A percentile compares a stretch with the other conserved stretches of the same genome.
Evolutionary conservation across 1,284 basidiomycete genomes (phyloP).

Genomic region (Inonotus hispidus): DNA sequence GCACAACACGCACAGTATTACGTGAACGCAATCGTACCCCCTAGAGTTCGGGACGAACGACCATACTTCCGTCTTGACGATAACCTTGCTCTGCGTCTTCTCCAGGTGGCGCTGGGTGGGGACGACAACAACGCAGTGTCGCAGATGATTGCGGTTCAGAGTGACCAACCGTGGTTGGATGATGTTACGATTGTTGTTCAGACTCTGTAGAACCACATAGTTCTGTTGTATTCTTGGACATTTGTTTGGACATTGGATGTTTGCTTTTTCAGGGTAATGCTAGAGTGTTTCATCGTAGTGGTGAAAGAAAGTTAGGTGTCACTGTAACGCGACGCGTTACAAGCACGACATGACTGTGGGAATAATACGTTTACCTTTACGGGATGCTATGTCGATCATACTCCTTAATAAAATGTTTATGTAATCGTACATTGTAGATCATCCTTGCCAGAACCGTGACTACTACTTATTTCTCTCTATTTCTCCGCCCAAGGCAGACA

Average conservation of each 20-base stretch:
- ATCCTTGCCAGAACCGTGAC: too few species aligned
- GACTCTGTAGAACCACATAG: constrained; percentile 18
- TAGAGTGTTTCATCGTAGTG: not conserved
- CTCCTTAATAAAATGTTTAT: too few species aligned
- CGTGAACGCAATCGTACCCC: constrained; percentile 12
- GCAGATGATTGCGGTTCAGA: constrained; percentile 24
- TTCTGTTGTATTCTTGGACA: not conserved
- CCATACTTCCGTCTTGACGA: constrained; percentile 12
- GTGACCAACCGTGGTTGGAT: constrained; percentile 26
- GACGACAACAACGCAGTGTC: constrained; percentile 23
- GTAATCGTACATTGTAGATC: too few species aligned
- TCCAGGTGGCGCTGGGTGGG: constrained; percentile 28
- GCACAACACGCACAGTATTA: constrained; percentile 22
- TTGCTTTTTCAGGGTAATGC: not conserved
- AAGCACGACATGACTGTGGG: not conserved
- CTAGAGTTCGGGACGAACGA: constrained; percentile 15
- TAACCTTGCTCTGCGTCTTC: constrained; percentile 25
- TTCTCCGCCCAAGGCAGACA: not conserved
- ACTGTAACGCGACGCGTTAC: not conserved
- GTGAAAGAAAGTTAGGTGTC: not conserved
- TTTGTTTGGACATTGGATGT: not conserved
- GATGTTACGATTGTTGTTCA: constrained; percentile 29
- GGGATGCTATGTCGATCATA: too few species aligned
- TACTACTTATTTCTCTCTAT: not conserved
- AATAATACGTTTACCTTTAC: too few species aligned